Evolutionary conservation across 2,329 filamentous ascomycete genomes (phyloP).

Genomic region (Neofusicoccum umdonicola): DNA sequence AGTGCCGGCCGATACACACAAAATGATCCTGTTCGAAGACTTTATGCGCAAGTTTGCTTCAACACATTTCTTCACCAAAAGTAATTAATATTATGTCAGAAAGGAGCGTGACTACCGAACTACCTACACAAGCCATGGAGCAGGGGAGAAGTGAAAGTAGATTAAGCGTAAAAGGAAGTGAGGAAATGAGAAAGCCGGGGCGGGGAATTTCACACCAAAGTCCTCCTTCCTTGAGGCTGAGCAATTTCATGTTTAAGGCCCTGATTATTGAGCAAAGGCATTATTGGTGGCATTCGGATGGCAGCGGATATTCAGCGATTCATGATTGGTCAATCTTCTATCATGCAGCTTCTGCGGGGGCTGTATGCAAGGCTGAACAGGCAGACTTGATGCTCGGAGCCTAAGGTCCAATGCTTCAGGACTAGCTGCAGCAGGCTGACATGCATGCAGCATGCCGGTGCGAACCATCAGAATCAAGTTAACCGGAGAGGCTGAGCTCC

Average conservation of each 20-base stretch:
- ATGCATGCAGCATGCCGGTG: not conserved
- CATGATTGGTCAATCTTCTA: not conserved
- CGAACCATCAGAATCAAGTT: not conserved
- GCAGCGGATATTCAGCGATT: constrained; percentile 4
- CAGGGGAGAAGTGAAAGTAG: no score
- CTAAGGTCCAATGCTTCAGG: not conserved
- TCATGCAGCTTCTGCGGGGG: not conserved
- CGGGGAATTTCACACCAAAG: no score
- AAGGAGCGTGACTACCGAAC: no score
- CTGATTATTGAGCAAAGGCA: no score
- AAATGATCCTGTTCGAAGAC: not conserved
- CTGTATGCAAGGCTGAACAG: not conserved
- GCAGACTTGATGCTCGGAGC: not conserved
- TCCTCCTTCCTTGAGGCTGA: no score
- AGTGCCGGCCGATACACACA: constrained; percentile 3
- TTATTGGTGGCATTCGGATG: constrained; percentile 18
- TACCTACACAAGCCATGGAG: no score
- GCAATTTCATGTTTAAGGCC: no score
- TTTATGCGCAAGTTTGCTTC: not conserved
- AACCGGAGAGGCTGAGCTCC: not conserved
- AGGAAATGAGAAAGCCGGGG: no score
- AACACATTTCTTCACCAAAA: no score
- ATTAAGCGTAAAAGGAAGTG: no score
- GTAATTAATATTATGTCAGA: no score
- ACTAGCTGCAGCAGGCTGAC: not conserved